Evolutionary conservation across 1,284 basidiomycete species (phyloP).

Genomic region (Rhodotorula sp.): DNA sequence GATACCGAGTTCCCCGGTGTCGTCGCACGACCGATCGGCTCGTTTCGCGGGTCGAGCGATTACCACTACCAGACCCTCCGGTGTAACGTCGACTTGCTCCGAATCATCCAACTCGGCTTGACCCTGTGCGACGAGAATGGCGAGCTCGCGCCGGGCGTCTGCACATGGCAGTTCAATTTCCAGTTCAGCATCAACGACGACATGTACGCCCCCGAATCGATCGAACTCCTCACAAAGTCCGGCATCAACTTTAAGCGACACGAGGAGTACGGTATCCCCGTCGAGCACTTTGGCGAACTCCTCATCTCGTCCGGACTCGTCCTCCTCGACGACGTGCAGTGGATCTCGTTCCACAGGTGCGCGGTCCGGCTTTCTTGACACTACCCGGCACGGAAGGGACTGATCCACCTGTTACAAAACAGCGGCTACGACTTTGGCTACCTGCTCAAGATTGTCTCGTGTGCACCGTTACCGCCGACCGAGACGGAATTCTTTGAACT

Average conservation of each 20-base stretch:
- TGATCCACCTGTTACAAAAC: too few species aligned
- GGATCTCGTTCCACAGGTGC: slow-evolving; percentile 98
- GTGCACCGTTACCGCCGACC: slow-evolving; percentile 77
- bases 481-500: slow-evolving; percentile 91
- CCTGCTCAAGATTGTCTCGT: slow-evolving; percentile 91
- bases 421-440: slow-evolving; percentile 97
- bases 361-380: too few species aligned
- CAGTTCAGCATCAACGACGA: slow-evolving; percentile 87
- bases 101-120: slow-evolving; percentile 96
- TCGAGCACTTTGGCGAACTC: slow-evolving; percentile 94
- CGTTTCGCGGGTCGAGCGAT: slow-evolving; percentile 94
- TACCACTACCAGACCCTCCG: slow-evolving; percentile 99
- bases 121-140: slow-evolving; percentile 93
- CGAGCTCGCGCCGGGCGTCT: slow-evolving; percentile 72
- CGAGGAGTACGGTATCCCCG: slow-evolving; percentile 85
- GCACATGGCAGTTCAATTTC: slow-evolving; percentile 99
- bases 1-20: slow-evolving; percentile 99
- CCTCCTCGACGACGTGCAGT: slow-evolving; percentile 82
- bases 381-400: too few species aligned
- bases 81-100: slow-evolving; percentile 96
- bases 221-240: slow-evolving; percentile 89
- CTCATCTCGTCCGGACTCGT: slow-evolving; percentile 96
- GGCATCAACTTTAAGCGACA: slow-evolving; percentile 95
- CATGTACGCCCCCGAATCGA: slow-evolving; percentile 97
- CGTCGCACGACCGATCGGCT: slow-evolving; percentile 93